Percentiles rank a stretch among this genome's conserved stretches.
Conservation (phyloP, 2,329 filamentous ascomycete species). For the Pseudocercospora eumusae region DNA sequence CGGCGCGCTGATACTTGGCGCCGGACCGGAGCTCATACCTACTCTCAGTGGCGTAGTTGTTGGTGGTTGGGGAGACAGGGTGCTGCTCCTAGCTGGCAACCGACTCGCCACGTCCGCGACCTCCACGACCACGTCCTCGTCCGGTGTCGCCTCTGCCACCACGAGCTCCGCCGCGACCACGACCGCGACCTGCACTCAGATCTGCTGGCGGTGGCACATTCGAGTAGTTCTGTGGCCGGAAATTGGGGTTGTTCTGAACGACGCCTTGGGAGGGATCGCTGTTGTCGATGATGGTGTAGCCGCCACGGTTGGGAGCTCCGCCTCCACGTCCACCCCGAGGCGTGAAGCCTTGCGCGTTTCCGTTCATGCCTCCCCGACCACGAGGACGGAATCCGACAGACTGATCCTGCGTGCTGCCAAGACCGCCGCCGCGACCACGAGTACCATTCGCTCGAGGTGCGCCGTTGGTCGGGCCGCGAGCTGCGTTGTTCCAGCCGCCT, state of each 20-base stretch:
- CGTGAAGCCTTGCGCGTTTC: constrained; percentile 15
- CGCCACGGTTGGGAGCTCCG: constrained; percentile 41
- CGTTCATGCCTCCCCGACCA: constrained; percentile 42
- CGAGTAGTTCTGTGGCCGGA: constrained; percentile 56
- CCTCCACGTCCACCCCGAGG: constrained; percentile 36
- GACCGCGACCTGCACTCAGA: constrained; percentile 48
- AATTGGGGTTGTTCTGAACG: constrained; percentile 57
- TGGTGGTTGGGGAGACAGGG: neutral
- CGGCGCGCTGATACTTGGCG: no score
- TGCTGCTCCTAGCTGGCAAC: constrained; percentile 7
- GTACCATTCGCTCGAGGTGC: constrained; percentile 29
- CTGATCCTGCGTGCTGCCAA: constrained; percentile 38
- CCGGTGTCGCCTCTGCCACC: constrained; percentile 23
- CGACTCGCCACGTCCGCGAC: constrained; percentile 6
- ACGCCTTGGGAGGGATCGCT: constrained; percentile 56
- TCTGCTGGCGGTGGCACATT: constrained; percentile 61
- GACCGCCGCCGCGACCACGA: constrained; percentile 44
- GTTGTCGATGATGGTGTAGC: constrained; percentile 52
- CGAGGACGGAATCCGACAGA: constrained; percentile 48
- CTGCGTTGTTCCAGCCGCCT: constrained; percentile 61
- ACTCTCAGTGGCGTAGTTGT: neutral
- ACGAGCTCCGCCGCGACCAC: constrained; percentile 28
- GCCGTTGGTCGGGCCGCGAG: constrained; percentile 50
- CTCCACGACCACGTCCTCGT: constrained; percentile 4
- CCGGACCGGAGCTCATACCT: neutral